Base-by-base conservation (phyloP, 1,139 yeast genomes). In the Lodderomyces orthopsilosis region DNA sequence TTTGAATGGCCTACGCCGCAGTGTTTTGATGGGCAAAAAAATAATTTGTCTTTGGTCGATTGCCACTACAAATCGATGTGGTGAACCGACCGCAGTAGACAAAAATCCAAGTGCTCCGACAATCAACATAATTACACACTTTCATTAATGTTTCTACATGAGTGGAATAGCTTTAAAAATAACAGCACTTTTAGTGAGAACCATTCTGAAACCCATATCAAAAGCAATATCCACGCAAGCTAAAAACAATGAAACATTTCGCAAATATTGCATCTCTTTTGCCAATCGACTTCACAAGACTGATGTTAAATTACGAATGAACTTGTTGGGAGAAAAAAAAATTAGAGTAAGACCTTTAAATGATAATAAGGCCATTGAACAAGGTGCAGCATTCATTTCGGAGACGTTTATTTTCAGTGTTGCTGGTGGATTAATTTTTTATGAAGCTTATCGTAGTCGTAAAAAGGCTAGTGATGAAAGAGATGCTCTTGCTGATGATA, bases 151-250 rank as follows among this genome's bases (percentile, higher is more conserved):
- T n/a, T n/a, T n/a, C n/a, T n/a, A n/a, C n/a, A 73, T 71, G 77
- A 71, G 76, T 59, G 77, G 78, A 37, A 68, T 88, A 35, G 91
- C 94, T 10, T 72, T 88, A 41, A 89, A 89, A 59, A 67, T 89
- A 53, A 81, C 93, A 10, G 78, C 94, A 33, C 71, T 89, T 46
- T 70, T 87, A 46, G 80, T 88, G 13, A 67, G 94, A 50, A 89
- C 95, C 26, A 70, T 88, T 35, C 85, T 96, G 34, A 86, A 87
- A 57, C 96, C 96, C 1, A 76, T 89, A 39, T 91, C 95, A 10
- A 80, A 74, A 47, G 70, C 80, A 6, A 71, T 89, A 49, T 88
- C 86, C 59, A 70, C 79, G 13, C 91, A 85, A 55, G 94, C 96
- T 15, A 81, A 82, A 53, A 84, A 85, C 44, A 90, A 85, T 57